Evolutionary conservation across 1,139 yeast genomes (phyloP).

Genomic region (Zhuliangozyma parablackwelliae): DNA sequence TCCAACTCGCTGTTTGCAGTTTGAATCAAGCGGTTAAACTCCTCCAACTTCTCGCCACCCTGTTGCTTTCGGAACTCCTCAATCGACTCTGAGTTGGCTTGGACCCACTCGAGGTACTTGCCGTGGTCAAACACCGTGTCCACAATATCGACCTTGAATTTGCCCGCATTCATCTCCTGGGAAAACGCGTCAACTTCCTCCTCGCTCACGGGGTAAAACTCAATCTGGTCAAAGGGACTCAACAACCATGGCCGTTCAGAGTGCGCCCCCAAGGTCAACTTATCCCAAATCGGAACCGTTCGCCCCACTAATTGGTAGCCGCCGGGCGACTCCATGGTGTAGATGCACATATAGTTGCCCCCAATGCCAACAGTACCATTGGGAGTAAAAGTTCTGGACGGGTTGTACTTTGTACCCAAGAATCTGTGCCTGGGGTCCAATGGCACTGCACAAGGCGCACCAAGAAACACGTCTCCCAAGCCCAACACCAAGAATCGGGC

Average conservation of each 20-base stretch:
- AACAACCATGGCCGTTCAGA: slow-evolving; percentile 80
- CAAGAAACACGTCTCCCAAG: slow-evolving; percentile 93
- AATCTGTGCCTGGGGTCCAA: slow-evolving; percentile 93
- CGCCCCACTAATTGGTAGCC: slow-evolving; percentile 96
- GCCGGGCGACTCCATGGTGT: slow-evolving; percentile 98
- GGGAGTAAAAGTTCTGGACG: slow-evolving; percentile 93
- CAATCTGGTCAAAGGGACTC: slow-evolving; percentile 89
- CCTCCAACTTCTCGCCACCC: slow-evolving; percentile 76
- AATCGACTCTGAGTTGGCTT: slow-evolving; percentile 67
- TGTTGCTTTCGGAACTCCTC: slow-evolving; percentile 63
- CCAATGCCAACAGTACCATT: slow-evolving; percentile 98
- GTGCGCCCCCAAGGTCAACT: slow-evolving; percentile 70
- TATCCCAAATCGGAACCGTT: slow-evolving; percentile 97
- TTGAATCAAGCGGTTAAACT: slow-evolving; percentile 78
- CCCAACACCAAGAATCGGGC: slow-evolving; percentile 92
- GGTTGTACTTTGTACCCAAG: slow-evolving; percentile 90
- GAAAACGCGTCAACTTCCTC: slow-evolving; percentile 68
- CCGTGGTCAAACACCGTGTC: slow-evolving; percentile 81
- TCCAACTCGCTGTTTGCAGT: slow-evolving; percentile 76
- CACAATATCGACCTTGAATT: slow-evolving; percentile 66
- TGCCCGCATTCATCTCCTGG: slow-evolving; percentile 78
- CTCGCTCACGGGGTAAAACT: slow-evolving; percentile 87
- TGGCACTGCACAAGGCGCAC: slow-evolving; percentile 98
- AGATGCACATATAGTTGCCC: slow-evolving; percentile 97
- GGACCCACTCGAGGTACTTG: slow-evolving; percentile 74